Conservation (phyloP, 2,329 filamentous ascomycete genomes). For the Claviceps humidiphila region DNA sequence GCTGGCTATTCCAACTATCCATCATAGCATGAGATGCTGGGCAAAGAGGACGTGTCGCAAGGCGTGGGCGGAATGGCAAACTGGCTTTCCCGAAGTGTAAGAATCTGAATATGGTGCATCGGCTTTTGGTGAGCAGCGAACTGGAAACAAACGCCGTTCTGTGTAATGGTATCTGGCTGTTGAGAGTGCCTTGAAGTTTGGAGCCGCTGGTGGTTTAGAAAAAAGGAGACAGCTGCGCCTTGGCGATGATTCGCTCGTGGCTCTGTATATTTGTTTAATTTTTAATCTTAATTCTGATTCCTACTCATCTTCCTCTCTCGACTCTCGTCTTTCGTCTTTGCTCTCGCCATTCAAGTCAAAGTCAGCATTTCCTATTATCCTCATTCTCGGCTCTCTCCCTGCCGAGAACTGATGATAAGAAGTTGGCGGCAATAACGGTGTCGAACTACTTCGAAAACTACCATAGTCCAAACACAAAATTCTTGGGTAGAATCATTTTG, state of each 20-base stretch:
- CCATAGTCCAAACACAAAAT: too few species aligned
- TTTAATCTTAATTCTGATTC: not conserved
- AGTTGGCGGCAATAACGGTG: too few species aligned
- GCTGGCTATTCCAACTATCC: not conserved
- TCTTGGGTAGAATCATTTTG: too few species aligned
- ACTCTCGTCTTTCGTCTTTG: too few species aligned
- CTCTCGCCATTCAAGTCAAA: too few species aligned
- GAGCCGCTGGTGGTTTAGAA: constrained; percentile 3
- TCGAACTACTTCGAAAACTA: too few species aligned
- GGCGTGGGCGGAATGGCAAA: not conserved
- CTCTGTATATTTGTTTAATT: not conserved
- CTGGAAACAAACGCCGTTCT: constrained; percentile 3
- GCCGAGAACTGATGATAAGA: too few species aligned
- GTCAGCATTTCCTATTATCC: too few species aligned
- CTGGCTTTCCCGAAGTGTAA: not conserved
- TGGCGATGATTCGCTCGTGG: not conserved
- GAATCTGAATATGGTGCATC: not conserved
- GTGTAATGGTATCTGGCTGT: constrained; percentile 2
- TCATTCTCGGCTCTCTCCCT: too few species aligned
- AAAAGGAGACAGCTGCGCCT: not conserved
- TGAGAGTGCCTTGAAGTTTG: not conserved
- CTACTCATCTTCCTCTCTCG: too few species aligned
- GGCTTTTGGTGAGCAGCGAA: not conserved
- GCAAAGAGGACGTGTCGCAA: not conserved
- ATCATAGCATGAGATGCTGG: not conserved